Percentiles rank a stretch among this genome's conserved stretches.
phyloP scores from a whole-genome alignment of 176 grass and related monocot genomes.

The Leersia perrieri region DNA sequence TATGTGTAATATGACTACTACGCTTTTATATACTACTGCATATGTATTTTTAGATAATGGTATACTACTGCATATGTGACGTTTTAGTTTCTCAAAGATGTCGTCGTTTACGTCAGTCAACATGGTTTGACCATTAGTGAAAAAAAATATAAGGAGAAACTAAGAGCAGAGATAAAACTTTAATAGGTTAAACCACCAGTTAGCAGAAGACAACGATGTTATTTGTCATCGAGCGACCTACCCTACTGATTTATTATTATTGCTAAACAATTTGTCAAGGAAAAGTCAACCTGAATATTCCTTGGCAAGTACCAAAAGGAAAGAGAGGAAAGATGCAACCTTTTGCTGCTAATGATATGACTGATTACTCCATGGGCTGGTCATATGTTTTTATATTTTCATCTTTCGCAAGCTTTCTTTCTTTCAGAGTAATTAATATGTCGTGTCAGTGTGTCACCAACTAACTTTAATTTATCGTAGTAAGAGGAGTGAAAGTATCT shows the following conservation, averaged over 20 bases:
- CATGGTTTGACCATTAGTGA: neutral
- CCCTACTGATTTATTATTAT: neutral
- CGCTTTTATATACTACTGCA: neutral
- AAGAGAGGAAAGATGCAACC: neutral
- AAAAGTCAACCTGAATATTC: neutral
- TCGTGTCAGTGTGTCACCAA: neutral
- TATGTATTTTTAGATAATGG: too few relatives aligned
- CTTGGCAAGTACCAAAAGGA: constrained; percentile 1
- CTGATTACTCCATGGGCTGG: neutral
- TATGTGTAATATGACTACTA: too few relatives aligned
- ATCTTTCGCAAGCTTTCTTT: neutral
- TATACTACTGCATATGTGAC: too few relatives aligned
- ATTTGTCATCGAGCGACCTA: neutral
- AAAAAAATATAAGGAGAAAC: neutral
- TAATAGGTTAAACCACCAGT: neutral
- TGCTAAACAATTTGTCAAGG: neutral
- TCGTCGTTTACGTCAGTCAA: neutral
- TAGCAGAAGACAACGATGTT: neutral
- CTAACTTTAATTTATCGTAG: neutral
- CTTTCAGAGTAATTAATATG: neutral
- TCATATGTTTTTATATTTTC: neutral
- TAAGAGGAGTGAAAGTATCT: neutral
- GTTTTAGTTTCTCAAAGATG: neutral
- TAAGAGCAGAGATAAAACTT: neutral
- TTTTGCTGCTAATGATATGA: neutral